A percentile compares a stretch with the other conserved stretches of the same genome.
These are phyloP conservation scores for Colletotrichum noveboracense DNA, from an alignment of 2,329 filamentous ascomycete species.

Conservation along the genomic window DNA sequence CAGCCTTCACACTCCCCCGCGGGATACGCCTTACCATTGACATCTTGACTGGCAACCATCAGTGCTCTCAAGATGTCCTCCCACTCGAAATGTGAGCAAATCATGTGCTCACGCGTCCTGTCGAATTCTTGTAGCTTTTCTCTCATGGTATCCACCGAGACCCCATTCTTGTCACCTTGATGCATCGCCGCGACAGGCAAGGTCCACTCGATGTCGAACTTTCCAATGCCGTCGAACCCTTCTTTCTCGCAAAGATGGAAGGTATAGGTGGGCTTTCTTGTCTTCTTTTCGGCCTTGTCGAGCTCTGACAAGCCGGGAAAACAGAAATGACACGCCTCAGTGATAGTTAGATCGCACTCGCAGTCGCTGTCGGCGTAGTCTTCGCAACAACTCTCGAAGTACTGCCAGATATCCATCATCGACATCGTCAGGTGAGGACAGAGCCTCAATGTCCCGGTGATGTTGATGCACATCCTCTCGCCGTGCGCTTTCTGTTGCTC, in stretches of 20 bases:
- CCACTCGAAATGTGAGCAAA: background rate
- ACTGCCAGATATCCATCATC: background rate
- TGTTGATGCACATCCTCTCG: background rate
- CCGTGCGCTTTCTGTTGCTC: background rate
- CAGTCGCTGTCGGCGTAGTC: background rate
- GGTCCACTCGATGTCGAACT: background rate
- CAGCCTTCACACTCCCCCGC: background rate
- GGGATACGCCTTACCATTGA: background rate
- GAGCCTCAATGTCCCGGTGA: background rate
- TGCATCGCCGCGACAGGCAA: background rate
- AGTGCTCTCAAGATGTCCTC: background rate
- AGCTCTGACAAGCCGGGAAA: background rate
- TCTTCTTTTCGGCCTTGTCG: background rate
- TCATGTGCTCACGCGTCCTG: background rate
- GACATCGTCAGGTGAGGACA: background rate
- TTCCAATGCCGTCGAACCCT: background rate
- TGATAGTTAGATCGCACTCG: background rate
- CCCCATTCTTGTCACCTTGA: background rate
- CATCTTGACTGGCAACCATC: background rate
- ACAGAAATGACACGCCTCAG: background rate
- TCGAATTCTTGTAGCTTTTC: background rate
- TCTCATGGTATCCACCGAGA: background rate
- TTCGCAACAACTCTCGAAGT: background rate
- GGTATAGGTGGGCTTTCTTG: background rate
- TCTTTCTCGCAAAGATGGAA: background rate